Conservation (phyloP, 1,284 basidiomycete genomes). For the Tylopilus sp. region DNA sequence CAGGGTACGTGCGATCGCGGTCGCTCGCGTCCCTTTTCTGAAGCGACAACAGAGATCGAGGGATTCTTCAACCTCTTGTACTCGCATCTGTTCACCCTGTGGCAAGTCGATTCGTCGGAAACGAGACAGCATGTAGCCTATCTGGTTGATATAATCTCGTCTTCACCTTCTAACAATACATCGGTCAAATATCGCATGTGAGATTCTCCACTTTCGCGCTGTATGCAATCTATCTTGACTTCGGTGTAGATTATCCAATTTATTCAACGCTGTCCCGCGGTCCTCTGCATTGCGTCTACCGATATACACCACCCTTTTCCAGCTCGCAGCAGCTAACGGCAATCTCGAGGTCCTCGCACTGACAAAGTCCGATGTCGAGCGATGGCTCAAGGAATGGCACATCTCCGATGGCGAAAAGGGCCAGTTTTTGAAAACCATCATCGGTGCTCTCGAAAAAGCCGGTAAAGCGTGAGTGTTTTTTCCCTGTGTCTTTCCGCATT, state of each 20-base stretch:
- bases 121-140: conserved; percentile 46
- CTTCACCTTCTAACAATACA: conserved; percentile 49
- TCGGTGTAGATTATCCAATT: conserved; percentile 68
- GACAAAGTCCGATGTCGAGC: conserved; percentile 58
- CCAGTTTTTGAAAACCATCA: conserved; percentile 65
- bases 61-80: conserved; percentile 83
- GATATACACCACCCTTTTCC: conserved; percentile 67
- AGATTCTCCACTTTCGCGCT: conserved; percentile 20
- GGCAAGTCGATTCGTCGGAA: conserved; percentile 52
- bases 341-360: conserved; percentile 71
- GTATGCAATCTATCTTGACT: conserved; percentile 3
- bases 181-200: conserved; percentile 70
- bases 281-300: conserved; percentile 62
- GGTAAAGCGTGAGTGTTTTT: conserved; percentile 50
- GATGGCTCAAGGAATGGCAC: conserved; percentile 78
- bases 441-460: conserved; percentile 57
- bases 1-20: conserved; percentile 48
- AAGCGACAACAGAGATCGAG: conserved; percentile 59
- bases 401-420: conserved; percentile 65
- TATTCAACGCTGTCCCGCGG: conserved; percentile 81
- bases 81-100: conserved; percentile 63
- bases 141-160: conserved; percentile 55
- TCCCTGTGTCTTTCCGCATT: not conserved
- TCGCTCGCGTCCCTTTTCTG: conserved; percentile 1
- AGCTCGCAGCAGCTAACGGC: conserved; percentile 60